Evolutionary conservation across 495 filamentous ascomycete genomes (phyloP).

Genomic region (Cercophora newfieldiana): DNA sequence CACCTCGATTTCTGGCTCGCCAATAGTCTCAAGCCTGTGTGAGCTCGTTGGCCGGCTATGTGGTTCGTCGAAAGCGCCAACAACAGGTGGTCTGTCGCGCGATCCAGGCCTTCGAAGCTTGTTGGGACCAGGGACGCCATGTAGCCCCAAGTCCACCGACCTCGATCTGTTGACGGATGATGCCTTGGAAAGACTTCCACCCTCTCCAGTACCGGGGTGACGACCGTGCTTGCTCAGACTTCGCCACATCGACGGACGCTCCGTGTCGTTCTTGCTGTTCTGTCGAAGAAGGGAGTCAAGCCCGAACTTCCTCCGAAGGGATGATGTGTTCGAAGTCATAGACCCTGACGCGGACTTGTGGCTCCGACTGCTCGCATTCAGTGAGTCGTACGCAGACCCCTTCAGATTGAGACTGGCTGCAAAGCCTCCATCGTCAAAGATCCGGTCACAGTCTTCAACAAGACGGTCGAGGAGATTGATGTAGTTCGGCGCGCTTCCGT

Average conservation of each 20-base stretch:
- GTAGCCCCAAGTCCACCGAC: conserved; percentile 71
- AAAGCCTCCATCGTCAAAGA: conserved; percentile 68
- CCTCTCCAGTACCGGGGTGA: conserved; percentile 54
- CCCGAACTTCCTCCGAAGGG: conserved; percentile 78
- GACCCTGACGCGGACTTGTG: conserved; percentile 52
- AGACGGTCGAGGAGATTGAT: conserved; percentile 89
- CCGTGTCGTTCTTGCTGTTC: conserved; percentile 69
- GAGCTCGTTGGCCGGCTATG: conserved; percentile 49
- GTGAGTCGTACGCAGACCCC: conserved; percentile 45
- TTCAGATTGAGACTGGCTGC: conserved; percentile 37
- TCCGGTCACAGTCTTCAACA: conserved; percentile 85
- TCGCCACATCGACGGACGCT: conserved; percentile 78
- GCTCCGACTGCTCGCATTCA: conserved; percentile 45
- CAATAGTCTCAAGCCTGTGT: conserved; percentile 49
- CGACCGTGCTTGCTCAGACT: conserved; percentile 82
- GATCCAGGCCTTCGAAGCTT: conserved; percentile 62
- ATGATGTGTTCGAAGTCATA: conserved; percentile 69
- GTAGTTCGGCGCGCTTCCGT: conserved; percentile 76
- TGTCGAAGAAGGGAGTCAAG: conserved; percentile 73
- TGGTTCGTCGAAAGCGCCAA: conserved; percentile 61
- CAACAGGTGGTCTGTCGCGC: conserved; percentile 61
- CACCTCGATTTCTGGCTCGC: conserved; percentile 48
- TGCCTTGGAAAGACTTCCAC: conserved; percentile 58
- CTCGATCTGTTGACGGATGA: conserved; percentile 73
- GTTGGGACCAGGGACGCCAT: conserved; percentile 46